These are phyloP conservation scores for Primulina tabacum DNA, from an alignment of 257 asterid species.

Conservation along the genomic window DNA sequence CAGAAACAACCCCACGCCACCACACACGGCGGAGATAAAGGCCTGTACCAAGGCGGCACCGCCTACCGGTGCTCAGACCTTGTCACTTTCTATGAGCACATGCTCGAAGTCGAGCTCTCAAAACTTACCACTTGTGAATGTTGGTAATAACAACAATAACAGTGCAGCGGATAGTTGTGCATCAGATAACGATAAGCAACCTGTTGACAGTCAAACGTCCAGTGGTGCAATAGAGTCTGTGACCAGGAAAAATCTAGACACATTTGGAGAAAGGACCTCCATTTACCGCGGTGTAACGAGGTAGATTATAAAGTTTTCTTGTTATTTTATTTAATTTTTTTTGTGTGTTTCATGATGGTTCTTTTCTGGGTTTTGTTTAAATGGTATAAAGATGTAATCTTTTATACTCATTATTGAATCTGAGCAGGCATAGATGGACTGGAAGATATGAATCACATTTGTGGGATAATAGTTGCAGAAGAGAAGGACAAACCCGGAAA, in stretches of 20 bases:
- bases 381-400: not conserved
- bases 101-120: constrained; percentile 37
- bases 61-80: constrained; percentile 32
- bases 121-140: constrained; percentile 25
- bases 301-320: constrained; percentile 17
- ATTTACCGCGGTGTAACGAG: constrained; percentile 93
- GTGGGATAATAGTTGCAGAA: constrained; percentile 92
- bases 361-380: not conserved
- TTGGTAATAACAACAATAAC: not conserved
- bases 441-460: constrained; percentile 93
- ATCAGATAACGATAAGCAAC: constrained; percentile 35
- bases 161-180: constrained; percentile 27
- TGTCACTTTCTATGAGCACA: constrained; percentile 77
- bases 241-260: constrained; percentile 67
- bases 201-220: constrained; percentile 31
- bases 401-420: not conserved
- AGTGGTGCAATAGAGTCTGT: constrained; percentile 47
- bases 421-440: constrained; percentile 80
- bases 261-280: constrained; percentile 85
- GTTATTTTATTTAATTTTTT: not conserved
- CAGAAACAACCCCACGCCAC: constrained; percentile 45
- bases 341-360: not conserved
- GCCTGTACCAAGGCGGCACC: constrained; percentile 11
- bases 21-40: constrained; percentile 21
- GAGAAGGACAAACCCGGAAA: constrained; percentile 96